These are phyloP conservation scores for Pyrrhoderma lamaoense DNA, from an alignment of 1,284 basidiomycete species.

Conservation along the genomic window DNA sequence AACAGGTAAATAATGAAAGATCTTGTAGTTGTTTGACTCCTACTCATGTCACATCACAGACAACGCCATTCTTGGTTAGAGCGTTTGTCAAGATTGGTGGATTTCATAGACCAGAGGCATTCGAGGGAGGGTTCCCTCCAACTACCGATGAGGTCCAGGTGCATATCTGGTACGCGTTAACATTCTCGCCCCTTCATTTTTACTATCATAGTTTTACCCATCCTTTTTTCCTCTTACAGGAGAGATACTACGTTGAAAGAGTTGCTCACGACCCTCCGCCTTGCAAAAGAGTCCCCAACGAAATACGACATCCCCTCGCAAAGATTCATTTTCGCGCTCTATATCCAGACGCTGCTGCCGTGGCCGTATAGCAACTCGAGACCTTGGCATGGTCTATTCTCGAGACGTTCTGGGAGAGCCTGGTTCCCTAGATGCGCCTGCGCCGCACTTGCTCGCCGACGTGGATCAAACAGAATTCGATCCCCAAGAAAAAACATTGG, in stretches of 20 bases:
- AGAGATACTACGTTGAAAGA: slow-evolving; percentile 73
- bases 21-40: too few relatives aligned
- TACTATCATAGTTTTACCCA: background rate
- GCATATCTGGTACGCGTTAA: slow-evolving; percentile 55
- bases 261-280: slow-evolving; percentile 65
- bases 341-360: slow-evolving; percentile 65
- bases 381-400: slow-evolving; percentile 70
- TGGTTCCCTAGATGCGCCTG: slow-evolving; percentile 46
- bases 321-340: slow-evolving; percentile 71
- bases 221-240: slow-evolving; percentile 34
- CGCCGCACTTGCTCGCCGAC: slow-evolving; percentile 53
- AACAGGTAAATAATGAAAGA: too few relatives aligned
- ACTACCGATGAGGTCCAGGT: slow-evolving; percentile 72
- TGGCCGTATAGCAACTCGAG: slow-evolving; percentile 63
- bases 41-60: too few relatives aligned
- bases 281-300: slow-evolving; percentile 45
- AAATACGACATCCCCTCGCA: slow-evolving; percentile 70
- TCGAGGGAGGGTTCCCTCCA: slow-evolving; percentile 67
- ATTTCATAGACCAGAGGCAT: slow-evolving; percentile 62
- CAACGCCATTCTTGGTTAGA: slow-evolving; percentile 68
- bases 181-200: background rate
- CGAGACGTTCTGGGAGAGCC: slow-evolving; percentile 75
- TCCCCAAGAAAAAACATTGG: slow-evolving; percentile 38
- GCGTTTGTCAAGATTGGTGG: slow-evolving; percentile 74
- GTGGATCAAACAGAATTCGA: slow-evolving; percentile 25